These are phyloP conservation scores for Colletotrichum kahawae DNA, from an alignment of 2,329 filamentous ascomycete species.

Conservation along the genomic window DNA sequence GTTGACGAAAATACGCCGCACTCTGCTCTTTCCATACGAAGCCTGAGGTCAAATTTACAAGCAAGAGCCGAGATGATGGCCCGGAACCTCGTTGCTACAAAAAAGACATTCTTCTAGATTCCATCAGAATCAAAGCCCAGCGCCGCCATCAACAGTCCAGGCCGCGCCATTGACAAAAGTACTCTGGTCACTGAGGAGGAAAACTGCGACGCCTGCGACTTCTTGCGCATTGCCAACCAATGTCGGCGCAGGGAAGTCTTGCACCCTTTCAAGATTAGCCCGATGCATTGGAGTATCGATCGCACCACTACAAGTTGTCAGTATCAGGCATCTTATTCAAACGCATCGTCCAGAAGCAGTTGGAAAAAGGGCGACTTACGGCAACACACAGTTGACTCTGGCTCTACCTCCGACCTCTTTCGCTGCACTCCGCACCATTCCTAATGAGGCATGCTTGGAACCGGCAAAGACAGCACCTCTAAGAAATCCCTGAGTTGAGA, in stretches of 20 bases:
- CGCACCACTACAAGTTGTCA: neutral
- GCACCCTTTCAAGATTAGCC: neutral
- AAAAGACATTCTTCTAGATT: neutral
- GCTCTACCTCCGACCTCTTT: constrained; percentile 6
- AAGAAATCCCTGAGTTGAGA: constrained; percentile 4
- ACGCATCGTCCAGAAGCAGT: neutral
- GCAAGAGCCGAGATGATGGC: neutral
- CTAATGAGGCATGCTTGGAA: constrained; percentile 4
- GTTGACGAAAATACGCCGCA: neutral
- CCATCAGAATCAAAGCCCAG: neutral
- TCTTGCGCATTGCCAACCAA: constrained; percentile 1
- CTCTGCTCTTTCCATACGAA: neutral
- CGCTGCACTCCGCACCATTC: constrained; percentile 7
- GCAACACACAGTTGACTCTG: constrained; percentile 12
- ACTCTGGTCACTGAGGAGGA: constrained; percentile 1
- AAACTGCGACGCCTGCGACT: constrained; percentile 5
- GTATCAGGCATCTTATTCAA: neutral
- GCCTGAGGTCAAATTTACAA: neutral
- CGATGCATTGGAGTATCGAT: constrained; percentile 15
- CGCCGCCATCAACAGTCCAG: constrained; percentile 11
- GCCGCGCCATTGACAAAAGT: constrained; percentile 6
- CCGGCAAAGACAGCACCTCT: constrained; percentile 9
- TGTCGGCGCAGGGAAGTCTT: constrained; percentile 4
- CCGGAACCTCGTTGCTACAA: neutral
- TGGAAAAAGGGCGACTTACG: neutral